Conservation (phyloP, 345 rosid genomes). For the Populus nigra region DNA sequence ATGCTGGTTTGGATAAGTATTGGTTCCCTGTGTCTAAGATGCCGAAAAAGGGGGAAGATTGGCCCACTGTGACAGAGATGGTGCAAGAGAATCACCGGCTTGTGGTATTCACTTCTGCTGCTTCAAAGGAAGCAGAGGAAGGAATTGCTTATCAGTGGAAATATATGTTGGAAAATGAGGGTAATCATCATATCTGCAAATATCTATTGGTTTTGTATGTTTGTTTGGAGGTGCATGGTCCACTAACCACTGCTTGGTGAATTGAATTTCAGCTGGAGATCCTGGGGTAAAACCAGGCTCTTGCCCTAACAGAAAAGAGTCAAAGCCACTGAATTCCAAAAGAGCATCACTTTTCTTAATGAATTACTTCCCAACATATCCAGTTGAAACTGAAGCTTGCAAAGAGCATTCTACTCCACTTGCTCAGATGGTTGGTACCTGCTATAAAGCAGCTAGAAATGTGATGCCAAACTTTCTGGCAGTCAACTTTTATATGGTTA, state of each 20-base stretch:
- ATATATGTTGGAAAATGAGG: conserved; percentile 83
- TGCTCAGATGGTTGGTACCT: conserved; percentile 80
- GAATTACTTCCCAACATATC: conserved; percentile 90
- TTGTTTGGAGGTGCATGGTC: neutral
- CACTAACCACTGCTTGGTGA: conserved; percentile 6
- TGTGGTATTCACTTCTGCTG: conserved; percentile 85
- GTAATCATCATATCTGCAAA: conserved; percentile 35
- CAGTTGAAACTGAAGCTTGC: conserved; percentile 83
- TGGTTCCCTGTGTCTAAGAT: conserved; percentile 87
- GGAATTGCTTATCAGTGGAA: conserved; percentile 98
- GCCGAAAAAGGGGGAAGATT: conserved; percentile 92
- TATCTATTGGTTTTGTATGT: neutral
- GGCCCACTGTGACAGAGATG: conserved; percentile 94
- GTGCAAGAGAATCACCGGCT: conserved; percentile 77
- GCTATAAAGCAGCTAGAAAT: conserved; percentile 79
- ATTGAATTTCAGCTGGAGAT: conserved; percentile 78
- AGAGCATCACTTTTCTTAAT: conserved; percentile 71
- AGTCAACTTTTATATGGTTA: conserved; percentile 93
- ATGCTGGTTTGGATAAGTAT: conserved; percentile 79
- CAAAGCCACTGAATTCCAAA: conserved; percentile 61
- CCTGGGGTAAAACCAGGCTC: conserved; percentile 87
- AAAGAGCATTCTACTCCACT: conserved; percentile 86
- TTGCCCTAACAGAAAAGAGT: conserved; percentile 88
- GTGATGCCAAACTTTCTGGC: conserved; percentile 87
- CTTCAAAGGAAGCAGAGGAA: conserved; percentile 93